Base-by-base conservation (phyloP, 805 yeast genomes). In the Wickerhamomyces chaumierensis region DNA sequence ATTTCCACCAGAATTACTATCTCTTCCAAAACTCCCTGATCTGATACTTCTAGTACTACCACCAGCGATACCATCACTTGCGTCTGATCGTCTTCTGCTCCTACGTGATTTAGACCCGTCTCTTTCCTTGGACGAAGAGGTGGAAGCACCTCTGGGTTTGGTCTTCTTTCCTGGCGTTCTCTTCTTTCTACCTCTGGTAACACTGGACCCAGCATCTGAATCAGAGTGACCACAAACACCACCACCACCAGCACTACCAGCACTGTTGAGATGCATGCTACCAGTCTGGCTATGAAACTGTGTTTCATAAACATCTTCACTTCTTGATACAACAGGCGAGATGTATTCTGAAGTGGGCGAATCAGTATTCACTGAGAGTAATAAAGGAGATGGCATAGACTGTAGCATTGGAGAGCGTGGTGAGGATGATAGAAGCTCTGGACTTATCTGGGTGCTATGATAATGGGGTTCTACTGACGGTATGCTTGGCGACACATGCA, bases 131-230 rank as follows among this genome's bases (percentile, higher is more conserved):
- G 33, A 16, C 5, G 17, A 17, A 15, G 34, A 39, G 1, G 38
- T n/a, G n/a, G n/a, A n/a, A n/a, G n/a, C n/a, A n/a, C n/a, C n/a
- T n/a, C n/a, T n/a, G n/a, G n/a, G n/a, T 37, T 37, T 14, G 33
- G 33, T 31, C 41, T 31, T 27, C 33, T 19, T 18, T 21, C 9
- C 23, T 7, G 23, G n/a, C n/a, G n/a, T n/a, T n/a, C n/a, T 21
- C 9, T 21, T 21, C 6, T 9, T 9, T 21, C 23, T 6, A 21
- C 23, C 23, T 21, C 23, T 21, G 23, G 9, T 47, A 31, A 20
- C 40, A 29, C 43, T 48, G 2, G 60, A 55, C 1, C 50, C 59
- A 5, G 35, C 52, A 40, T 57, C 61, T 3, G 60, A 55, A 42
- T 56, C 60, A 8, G 60, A 55, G 31, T 42, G 48, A 3, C 52